Evolutionary conservation across 106 monocot genomes (phyloP), one percentile per base, ranked within the genome.

Genomic region (Triglochin maritima): DNA sequence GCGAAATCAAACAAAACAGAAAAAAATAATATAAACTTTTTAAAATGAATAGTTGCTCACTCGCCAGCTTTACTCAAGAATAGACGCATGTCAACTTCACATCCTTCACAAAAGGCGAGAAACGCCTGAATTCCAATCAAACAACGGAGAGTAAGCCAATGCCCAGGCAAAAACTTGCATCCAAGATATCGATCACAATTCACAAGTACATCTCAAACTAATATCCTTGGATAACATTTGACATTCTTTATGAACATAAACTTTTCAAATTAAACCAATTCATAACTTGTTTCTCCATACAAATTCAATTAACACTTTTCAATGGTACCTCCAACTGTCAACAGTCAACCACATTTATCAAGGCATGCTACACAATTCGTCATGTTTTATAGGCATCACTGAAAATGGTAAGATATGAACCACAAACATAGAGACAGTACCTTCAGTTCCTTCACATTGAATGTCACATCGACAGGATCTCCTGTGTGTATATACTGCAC

Each of bases 31-130:
- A 29, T 3, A 63, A 7, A 14, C 8, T 14, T 56, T 71, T 8
- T 56, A 9, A 10, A 15, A 48, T 12, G 6, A 6, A 55, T 55
- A 10, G 10, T 56, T 47, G 56, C 95, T 80, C 85, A 96, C 95
- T 90, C 87, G 63, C 90, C 95, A 72, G 95, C 85, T 86, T 88
- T 96, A 57, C 90, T 85, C 56, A 96, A 96, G 72, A 83, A 96
- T 47, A 96, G 49, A 56, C 86, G 95, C 29, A 90, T 90, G 46
- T 96, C 90, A 72, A 86, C 85, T 72, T 96, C 90, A 52, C 95
- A 96, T 78, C 90, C 95, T 83, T 96, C 95, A 82, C 95, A 96
- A 80, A 87, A 96, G 14, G 85, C 64, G 52, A 96, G 77, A 71
- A 96, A 96, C 61, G 95, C 95, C 95, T 96, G 55, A 11, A 56